Evolutionary conservation across 352 stramenopile genomes (phyloP), one percentile per base, ranked within the genome.

Genomic region (Phytophthora boehmeriae): DNA sequence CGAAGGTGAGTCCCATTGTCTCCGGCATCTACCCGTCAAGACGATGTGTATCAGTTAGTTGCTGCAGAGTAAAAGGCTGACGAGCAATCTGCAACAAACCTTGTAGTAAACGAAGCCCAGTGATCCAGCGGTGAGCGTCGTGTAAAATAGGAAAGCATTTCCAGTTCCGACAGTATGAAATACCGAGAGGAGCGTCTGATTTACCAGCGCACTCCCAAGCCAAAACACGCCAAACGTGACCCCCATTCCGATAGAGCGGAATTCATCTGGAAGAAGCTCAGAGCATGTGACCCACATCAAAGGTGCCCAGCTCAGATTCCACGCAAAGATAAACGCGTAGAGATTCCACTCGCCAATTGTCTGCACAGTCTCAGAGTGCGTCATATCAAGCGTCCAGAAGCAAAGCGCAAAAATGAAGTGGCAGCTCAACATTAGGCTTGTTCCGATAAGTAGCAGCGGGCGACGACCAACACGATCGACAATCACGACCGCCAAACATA

Each of bases 261-360:
- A 64, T n/a, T 89, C 78, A 50, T 88, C 75, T 4, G 80, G 78
- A 2, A 92, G 64, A 11, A 92, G 32, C 45, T 90, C 82, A 8
- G 78, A 83, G 59, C 82, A 88, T 36, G 89, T 71, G 49, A 92
- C 82, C 76, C 77, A 88, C 82, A 92, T 92, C 46, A 90, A 62
- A 32, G 82, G 82, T 4, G 82, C 78, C 82, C 80, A 91, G 57
- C 82, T 91, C 22, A 89, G 51, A 53, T 91, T 91, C 80, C 82
- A 89, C 20, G 80, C 78, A 44, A 78, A 91, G 54, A 91, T 91
- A 28, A 89, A 89, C 8, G 75, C 32, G 54, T 89, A 91, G 6
- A 89, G 69, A n/a, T 76, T 87, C 73, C 68, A 84, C 53, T 85
- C 71, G 2, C 80, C 78, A 11, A 89, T 55, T 2, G 43, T 78